Conservation (phyloP, 345 rosid species). For the Boechera retrofracta region DNA sequence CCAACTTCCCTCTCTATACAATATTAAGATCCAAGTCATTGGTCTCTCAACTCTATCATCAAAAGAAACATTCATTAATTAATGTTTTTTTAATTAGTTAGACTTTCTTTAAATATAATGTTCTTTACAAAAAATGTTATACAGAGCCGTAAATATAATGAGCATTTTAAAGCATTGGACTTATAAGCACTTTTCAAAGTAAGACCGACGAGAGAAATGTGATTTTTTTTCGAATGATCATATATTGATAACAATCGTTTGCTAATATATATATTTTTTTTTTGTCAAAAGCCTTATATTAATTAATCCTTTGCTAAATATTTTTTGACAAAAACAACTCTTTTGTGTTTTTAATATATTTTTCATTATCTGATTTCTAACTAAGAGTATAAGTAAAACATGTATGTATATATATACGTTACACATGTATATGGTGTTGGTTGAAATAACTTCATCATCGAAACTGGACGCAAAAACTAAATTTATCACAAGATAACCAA, state of each 20-base stretch:
- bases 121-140: too few species aligned
- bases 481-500: background rate
- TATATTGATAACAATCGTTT: too few species aligned
- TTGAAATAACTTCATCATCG: background rate
- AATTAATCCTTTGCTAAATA: too few species aligned
- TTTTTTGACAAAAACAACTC: too few species aligned
- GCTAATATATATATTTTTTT: too few species aligned
- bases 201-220: too few species aligned
- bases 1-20: constrained; percentile 34
- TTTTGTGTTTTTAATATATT: too few species aligned
- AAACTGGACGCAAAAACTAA: background rate
- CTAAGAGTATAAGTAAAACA: background rate
- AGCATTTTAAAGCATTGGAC: too few species aligned
- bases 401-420: background rate
- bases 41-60: constrained; percentile 33
- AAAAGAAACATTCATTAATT: constrained; percentile 14
- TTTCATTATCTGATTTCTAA: background rate
- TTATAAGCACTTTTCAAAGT: too few species aligned
- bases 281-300: too few species aligned
- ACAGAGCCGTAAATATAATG: background rate
- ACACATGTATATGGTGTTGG: background rate
- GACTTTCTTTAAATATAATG: too few species aligned
- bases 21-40: constrained; percentile 40
- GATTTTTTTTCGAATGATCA: too few species aligned
- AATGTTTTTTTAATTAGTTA: background rate